Conservation (phyloP, 306 rosid species). For the Elaeagnus macrophylla region DNA sequence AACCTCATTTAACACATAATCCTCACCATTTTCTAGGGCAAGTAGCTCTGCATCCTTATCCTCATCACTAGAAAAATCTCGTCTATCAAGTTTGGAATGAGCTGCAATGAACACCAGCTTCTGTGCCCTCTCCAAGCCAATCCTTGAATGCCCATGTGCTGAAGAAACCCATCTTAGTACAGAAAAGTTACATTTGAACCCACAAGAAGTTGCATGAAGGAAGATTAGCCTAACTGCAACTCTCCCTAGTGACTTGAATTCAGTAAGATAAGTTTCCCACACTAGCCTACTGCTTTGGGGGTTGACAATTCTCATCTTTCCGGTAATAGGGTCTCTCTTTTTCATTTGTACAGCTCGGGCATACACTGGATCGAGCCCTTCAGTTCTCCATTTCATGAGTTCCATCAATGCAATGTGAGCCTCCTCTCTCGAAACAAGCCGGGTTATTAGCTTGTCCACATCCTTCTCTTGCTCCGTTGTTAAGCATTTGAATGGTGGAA, state of each 20-base stretch:
- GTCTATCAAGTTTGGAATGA: slow-evolving; percentile 38
- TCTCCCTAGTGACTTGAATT: slow-evolving; percentile 37
- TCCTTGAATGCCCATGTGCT: slow-evolving; percentile 26
- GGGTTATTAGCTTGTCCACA: slow-evolving; percentile 42
- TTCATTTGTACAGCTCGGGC: slow-evolving; percentile 43
- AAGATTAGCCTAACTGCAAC: slow-evolving; percentile 44
- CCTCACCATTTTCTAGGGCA: slow-evolving; percentile 39
- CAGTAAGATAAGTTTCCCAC: slow-evolving; percentile 45
- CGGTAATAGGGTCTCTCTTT: slow-evolving; percentile 35
- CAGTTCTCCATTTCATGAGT: slow-evolving; percentile 51
- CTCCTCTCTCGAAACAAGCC: slow-evolving; percentile 43
- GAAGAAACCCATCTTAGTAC: slow-evolving; percentile 30
- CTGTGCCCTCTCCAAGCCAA: slow-evolving; percentile 32
- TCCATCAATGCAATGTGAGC: slow-evolving; percentile 46
- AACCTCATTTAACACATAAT: slow-evolving; percentile 31
- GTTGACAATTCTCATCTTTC: slow-evolving; percentile 34
- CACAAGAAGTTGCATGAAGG: slow-evolving; percentile 40
- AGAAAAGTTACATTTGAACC: slow-evolving; percentile 35
- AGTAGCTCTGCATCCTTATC: slow-evolving; percentile 37
- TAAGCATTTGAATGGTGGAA: slow-evolving; percentile 31
- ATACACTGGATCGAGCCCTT: slow-evolving; percentile 47
- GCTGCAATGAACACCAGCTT: slow-evolving; percentile 42
- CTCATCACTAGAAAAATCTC: slow-evolving; percentile 30
- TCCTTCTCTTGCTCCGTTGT: slow-evolving; percentile 39
- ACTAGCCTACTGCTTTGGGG: slow-evolving; percentile 46